These are phyloP conservation scores for Dactylellina haptotyla DNA, from an alignment of 2,329 filamentous ascomycete species.

Conservation along the genomic window DNA sequence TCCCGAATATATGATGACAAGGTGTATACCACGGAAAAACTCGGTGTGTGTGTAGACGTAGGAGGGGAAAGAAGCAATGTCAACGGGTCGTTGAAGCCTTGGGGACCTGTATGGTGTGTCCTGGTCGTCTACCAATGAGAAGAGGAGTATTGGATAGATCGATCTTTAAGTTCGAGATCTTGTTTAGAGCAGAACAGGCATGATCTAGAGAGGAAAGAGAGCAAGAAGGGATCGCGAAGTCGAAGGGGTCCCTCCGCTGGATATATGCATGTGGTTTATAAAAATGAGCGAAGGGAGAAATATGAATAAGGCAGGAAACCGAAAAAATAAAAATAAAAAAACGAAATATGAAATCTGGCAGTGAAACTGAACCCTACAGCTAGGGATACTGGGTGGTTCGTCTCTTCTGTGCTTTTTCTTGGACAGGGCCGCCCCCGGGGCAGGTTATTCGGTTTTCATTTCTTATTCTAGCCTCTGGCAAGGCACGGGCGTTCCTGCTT, in stretches of 20 bases:
- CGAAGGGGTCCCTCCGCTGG: slow-evolving; percentile 24
- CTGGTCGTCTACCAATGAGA: slow-evolving; percentile 20
- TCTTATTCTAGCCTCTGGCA: neutral
- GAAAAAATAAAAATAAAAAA: slow-evolving; percentile 3
- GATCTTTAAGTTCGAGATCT: slow-evolving; percentile 9
- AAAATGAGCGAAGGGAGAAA: slow-evolving; percentile 11
- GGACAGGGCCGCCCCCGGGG: slow-evolving; percentile 2
- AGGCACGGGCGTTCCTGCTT: neutral
- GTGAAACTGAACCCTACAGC: slow-evolving; percentile 17
- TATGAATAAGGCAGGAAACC: slow-evolving; percentile 34
- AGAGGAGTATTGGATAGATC: slow-evolving; percentile 11
- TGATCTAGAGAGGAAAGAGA: slow-evolving; percentile 16
- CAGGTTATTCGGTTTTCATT: slow-evolving; percentile 14
- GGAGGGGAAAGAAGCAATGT: neutral
- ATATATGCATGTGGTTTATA: slow-evolving; percentile 45
- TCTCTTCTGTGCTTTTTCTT: slow-evolving; percentile 11
- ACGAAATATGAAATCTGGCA: slow-evolving; percentile 27
- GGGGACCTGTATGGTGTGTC: neutral
- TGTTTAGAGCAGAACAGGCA: slow-evolving; percentile 25
- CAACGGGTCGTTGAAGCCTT: neutral
- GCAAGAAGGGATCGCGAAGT: slow-evolving; percentile 29
- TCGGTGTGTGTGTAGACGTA: too few species aligned
- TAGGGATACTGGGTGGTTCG: neutral
- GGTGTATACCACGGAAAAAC: too few species aligned
- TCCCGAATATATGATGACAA: too few species aligned